phyloP scores from a whole-genome alignment of 208 protist genomes.

The Leishmania amazonensis region DNA sequence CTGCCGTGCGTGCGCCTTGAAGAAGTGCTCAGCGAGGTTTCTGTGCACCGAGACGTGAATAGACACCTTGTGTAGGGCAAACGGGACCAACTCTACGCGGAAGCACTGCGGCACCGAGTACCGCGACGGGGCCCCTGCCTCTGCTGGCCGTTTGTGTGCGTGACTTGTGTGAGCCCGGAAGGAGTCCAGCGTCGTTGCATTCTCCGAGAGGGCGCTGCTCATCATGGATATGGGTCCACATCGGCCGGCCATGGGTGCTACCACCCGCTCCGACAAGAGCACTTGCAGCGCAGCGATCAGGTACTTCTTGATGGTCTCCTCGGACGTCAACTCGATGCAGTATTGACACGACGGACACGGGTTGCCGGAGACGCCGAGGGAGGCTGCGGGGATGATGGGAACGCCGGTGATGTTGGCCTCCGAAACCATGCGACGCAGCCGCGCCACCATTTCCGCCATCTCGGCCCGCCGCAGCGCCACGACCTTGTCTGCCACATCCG shows the following conservation, averaged over 20 bases:
- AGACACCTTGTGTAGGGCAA: slow-evolving; percentile 25
- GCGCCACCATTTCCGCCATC: slow-evolving; percentile 33
- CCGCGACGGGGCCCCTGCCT: slow-evolving; percentile 9
- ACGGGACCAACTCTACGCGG: slow-evolving; percentile 34
- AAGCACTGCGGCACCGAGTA: slow-evolving; percentile 35
- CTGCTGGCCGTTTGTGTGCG: background rate
- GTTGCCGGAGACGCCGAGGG: background rate
- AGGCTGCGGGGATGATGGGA: slow-evolving; percentile 18
- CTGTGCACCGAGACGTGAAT: slow-evolving; percentile 41
- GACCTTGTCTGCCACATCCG: slow-evolving; percentile 18
- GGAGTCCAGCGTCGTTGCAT: slow-evolving; percentile 17
- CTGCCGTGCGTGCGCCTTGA: slow-evolving; percentile 31
- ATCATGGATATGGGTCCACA: slow-evolving; percentile 14
- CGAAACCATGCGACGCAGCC: slow-evolving; percentile 26
- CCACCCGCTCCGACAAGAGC: slow-evolving; percentile 16
- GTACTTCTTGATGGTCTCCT: slow-evolving; percentile 18
- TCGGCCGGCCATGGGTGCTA: slow-evolving; percentile 30
- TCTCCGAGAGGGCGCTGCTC: slow-evolving; percentile 16
- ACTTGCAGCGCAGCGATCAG: slow-evolving; percentile 25
- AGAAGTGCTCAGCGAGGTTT: slow-evolving; percentile 36
- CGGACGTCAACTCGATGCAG: slow-evolving; percentile 36
- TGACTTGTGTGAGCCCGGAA: slow-evolving; percentile 9
- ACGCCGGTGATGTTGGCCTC: slow-evolving; percentile 22
- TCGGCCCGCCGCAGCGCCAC: slow-evolving; percentile 27
- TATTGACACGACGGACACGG: slow-evolving; percentile 37